Evolutionary conservation across 345 rosid genomes (phyloP), one percentile per base, ranked within the genome.

Genomic region (Angophora floribunda): DNA sequence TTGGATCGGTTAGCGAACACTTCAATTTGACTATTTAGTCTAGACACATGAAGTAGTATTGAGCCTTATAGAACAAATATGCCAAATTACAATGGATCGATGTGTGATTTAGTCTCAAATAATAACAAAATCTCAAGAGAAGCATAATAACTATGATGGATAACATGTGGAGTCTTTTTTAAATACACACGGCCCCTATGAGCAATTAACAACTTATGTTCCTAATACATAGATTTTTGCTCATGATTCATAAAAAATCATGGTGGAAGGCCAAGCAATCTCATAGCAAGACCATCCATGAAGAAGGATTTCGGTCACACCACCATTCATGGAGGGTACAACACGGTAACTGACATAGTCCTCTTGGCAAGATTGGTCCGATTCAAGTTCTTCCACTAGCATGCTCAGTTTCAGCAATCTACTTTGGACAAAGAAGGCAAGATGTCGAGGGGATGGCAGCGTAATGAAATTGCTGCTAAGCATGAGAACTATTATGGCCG

Each of bases 401-500:
- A 61, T 61, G 32, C 70, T 28, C 70, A 61, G 14, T 61, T 15
- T 3, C 1, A 6, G 16, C 0, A 4, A 28, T 49, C 22, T 16
- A 22, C 45, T 16, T 53, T 1, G 0, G 4, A 44, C 13, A 19
- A 82, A 90, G 87, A 89, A 93, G 28, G 90, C 88, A 6, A 89
- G 93, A 12, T 55, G 57, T 1, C 47, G 16, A 12, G 91, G 92
- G 19, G 51, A 6, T 50, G 86, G 87, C 22, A 87, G 41, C 32
- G 84, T 51, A 36, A 89, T 5, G 7, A 86, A 85, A 44, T 85
- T n/a, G 87, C 89, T 89, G 17, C 32, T 89, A 4, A 91, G 92
- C 93, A 91, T 91, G 15, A 32, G 85, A 91, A 85, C 87, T 7
- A 89, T 85, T 1, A 13, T 11, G 28, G 89, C 80, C 89, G 91